Evolutionary conservation across 2,329 filamentous ascomycete species (phyloP).

Genomic region (Colletotrichum sp.): DNA sequence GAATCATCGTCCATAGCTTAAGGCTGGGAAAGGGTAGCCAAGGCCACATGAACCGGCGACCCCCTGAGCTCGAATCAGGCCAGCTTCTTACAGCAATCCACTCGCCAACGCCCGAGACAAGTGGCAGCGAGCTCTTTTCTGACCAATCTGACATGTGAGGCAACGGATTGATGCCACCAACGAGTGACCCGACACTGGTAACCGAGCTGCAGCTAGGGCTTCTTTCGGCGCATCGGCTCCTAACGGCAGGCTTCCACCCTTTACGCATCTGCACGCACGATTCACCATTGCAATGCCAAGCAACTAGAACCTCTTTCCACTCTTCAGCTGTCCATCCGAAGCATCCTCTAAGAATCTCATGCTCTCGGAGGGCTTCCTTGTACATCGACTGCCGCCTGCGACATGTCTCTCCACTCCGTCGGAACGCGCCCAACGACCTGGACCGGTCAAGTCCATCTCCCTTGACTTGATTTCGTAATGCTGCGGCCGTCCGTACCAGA

Average conservation of each 20-base stretch:
- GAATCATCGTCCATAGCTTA: background rate
- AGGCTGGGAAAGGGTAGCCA: background rate
- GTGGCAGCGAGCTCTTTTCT: background rate
- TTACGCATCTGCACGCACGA: background rate
- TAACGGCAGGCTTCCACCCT: background rate
- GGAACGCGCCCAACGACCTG: background rate
- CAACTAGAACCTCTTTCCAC: background rate
- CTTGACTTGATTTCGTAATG: background rate
- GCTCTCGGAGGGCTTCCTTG: background rate
- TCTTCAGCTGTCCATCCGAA: background rate
- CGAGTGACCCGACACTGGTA: background rate
- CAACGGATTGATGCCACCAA: background rate
- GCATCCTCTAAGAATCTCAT: background rate
- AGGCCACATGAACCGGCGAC: background rate
- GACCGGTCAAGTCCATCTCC: background rate
- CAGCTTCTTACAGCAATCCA: background rate
- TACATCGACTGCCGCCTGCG: background rate
- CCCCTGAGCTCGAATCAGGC: background rate
- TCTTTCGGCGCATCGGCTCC: background rate
- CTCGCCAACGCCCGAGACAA: background rate
- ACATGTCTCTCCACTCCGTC: background rate
- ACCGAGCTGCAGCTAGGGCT: background rate
- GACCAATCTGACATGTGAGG: conserved; percentile 2
- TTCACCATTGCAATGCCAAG: background rate
- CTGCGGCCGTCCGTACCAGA: background rate